Evolutionary conservation across 495 filamentous ascomycete genomes (phyloP), one percentile per base, ranked within the genome.

Genomic region (Penicillium argentinense): DNA sequence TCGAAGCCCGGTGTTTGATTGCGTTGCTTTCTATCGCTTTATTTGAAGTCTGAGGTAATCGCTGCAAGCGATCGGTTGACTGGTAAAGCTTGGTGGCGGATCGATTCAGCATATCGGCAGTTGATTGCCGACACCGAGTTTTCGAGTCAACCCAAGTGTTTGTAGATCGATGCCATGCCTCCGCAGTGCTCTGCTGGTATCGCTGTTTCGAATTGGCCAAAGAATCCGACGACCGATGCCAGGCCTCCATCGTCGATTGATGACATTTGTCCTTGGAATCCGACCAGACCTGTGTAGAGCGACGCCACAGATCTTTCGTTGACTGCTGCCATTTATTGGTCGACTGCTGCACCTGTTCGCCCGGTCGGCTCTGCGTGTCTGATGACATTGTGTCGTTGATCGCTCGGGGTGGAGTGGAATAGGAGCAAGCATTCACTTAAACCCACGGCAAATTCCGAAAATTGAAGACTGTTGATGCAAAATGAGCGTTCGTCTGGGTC

Each of bases 241-340:
- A 47, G 9, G 32, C 26, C 16, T 47, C 39, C 43, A 47, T 11
- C 2, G 50, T 53, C 2, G 43, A 38, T 34, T 53, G 44, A 7
- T 47, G 44, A 14, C 38, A 47, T 43, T 19, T 16, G 21, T 47
- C 36, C 25, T 52, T 51, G 1, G 49, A 53, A 18, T 53, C 39
- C 26, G 9, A 23, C 41, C 42, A 57, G 4, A 27, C 24, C 12
- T 21, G 37, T 3, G 50, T 18, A 3, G 54, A 53, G 5, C 49
- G 45, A 36, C 29, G 40, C 50, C 46, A 50, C 14, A 36, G 24
- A 7, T 47, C 42, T 12, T 22, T 46, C 12, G 40, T 53, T n/a
- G 54, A 49, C 24, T 42, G 41, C 18, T 53, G 36, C 41, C 16
- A 49, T 39, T 52, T 52, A 7, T 40, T 27, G 5, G 44, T 19